phyloP scores from a whole-genome alignment of 148 eudicot species.

The Rhododendron vialii region DNA sequence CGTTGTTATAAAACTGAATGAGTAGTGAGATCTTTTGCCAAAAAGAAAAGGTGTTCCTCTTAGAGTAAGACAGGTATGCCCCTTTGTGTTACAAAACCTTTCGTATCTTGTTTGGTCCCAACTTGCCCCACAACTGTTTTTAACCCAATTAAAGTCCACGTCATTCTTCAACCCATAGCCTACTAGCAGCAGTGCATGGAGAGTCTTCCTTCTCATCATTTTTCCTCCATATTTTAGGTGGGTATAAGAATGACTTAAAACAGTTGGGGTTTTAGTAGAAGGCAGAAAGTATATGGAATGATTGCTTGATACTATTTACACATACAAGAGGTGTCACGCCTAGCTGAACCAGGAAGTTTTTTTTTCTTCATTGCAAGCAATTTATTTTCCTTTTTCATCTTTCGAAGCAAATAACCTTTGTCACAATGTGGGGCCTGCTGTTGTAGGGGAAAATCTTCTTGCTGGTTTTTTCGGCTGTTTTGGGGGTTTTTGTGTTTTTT shows the following conservation, averaged over 20 bases:
- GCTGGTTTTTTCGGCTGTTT: neutral
- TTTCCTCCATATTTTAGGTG: neutral
- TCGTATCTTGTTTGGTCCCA: neutral
- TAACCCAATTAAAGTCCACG: neutral
- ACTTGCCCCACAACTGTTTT: neutral
- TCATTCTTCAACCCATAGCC: neutral
- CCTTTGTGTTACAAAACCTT: neutral
- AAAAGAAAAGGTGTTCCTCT: neutral
- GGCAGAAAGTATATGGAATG: neutral
- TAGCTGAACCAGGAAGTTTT: neutral
- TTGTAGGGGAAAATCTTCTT: neutral
- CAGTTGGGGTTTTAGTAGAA: neutral
- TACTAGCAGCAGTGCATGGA: neutral
- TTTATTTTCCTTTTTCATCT: neutral
- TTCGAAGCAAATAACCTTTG: neutral
- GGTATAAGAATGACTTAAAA: neutral
- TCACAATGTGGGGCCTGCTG: neutral
- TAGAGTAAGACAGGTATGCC: neutral
- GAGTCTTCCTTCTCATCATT: neutral
- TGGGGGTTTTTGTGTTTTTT: neutral
- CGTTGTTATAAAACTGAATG: neutral
- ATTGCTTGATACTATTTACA: neutral
- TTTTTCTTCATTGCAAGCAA: neutral
- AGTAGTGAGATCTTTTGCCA: neutral
- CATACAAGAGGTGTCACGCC: neutral